phyloP scores from a whole-genome alignment of 208 protist species.

The Herpetomonas muscarum region DNA sequence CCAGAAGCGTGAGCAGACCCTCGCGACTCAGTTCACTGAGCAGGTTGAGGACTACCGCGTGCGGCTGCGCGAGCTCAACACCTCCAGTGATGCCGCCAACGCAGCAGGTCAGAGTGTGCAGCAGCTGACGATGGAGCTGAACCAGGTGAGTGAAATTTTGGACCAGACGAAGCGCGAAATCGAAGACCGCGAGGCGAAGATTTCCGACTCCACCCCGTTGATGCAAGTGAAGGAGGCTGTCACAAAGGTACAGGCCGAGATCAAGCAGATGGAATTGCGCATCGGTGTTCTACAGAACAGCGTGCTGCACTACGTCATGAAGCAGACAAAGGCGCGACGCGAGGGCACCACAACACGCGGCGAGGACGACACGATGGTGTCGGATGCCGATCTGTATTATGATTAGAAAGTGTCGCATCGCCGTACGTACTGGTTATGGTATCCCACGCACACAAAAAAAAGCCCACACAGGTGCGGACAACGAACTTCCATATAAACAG shows the following conservation, averaged over 20 bases:
- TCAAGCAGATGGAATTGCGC: constrained; percentile 86
- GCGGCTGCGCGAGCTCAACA: constrained; percentile 83
- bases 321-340: constrained; percentile 67
- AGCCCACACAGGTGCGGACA: too few relatives aligned
- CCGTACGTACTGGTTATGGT: too few relatives aligned
- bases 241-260: constrained; percentile 78
- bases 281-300: constrained; percentile 87
- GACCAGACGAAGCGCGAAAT: constrained; percentile 86
- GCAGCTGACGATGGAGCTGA: constrained; percentile 85
- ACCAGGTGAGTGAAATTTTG: constrained; percentile 80
- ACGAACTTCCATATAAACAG: too few relatives aligned
- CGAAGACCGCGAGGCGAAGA: constrained; percentile 80
- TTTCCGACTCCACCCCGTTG: constrained; percentile 84
- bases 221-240: constrained; percentile 89
- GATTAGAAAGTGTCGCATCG: too few relatives aligned
- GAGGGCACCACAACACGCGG: constrained; percentile 21
- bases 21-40: constrained; percentile 88
- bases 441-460: too few relatives aligned
- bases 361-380: constrained; percentile 20
- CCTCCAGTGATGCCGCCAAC: constrained; percentile 68
- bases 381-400: not conserved
- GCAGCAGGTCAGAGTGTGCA: constrained; percentile 80
- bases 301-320: constrained; percentile 84
- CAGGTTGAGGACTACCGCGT: constrained; percentile 87
- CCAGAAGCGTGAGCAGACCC: constrained; percentile 86